Evolutionary conservation across 768 basidiomycete species (phyloP), one percentile per base, ranked within the genome.

Genomic region (Candolleomyces eurysporus): DNA sequence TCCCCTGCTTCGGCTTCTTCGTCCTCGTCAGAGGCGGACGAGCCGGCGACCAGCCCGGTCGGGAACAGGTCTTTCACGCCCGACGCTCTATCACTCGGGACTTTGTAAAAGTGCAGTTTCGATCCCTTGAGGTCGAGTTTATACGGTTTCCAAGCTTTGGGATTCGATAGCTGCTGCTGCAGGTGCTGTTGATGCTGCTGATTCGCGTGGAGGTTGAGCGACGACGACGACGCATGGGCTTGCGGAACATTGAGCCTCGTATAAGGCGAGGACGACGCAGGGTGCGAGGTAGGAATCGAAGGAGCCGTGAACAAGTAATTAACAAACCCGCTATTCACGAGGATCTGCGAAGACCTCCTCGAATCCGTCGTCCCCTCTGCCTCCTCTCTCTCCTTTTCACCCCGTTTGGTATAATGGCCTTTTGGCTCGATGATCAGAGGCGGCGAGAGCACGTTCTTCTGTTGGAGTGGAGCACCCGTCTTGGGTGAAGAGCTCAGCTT

Each of bases 71-170:
- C 87, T 69, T 87, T 90, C 57, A 94, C 79, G 0, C 79, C 88
- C 2, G 78, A 74, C 22, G 73, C 76, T 59, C 86, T 78, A 64
- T 95, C 93, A 31, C 81, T 78, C 0, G 93, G 91, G 0, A 91
- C 86, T 67, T 95, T 96, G 71, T 91, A 94, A 68, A 95, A 90
- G 71, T 90, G 89, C 53, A 96, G 67, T 71, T 95, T 95, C 13
- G 89, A 84, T 6, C 93, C 94, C 68, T 91, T 89, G 30, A 96
- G 75, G 65, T 92, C 89, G 49, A 89, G 80, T 71, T 94, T 94
- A 77, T 84, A 92, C 5, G 91, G 85, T 70, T 94, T 95, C 94
- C 94, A 96, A 0, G 86, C 86, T 65, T 92, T 92, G 0, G 82
- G 71, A 5, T 36, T 36, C 11, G 36, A 36, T 6, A 36, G 36